Percentiles rank a stretch among this genome's conserved stretches.
phyloP scores from a whole-genome alignment of 352 stramenopile genomes.

The Phytopythium montanum region DNA sequence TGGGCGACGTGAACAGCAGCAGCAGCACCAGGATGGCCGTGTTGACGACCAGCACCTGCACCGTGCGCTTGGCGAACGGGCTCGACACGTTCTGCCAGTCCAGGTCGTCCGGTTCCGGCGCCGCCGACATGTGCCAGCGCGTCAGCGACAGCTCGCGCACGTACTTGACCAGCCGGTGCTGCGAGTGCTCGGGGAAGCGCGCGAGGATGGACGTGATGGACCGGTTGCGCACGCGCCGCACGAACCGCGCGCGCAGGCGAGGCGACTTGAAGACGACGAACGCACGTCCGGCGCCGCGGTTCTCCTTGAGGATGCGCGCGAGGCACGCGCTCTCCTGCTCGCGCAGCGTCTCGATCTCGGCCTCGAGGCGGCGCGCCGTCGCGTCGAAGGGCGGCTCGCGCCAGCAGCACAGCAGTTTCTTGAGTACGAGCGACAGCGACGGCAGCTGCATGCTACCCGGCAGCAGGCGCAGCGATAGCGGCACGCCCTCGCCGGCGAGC shows the following conservation, averaged over 20 bases:
- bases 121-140: slow-evolving; percentile 68
- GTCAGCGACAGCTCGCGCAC: slow-evolving; percentile 78
- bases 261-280: slow-evolving; percentile 84
- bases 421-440: slow-evolving; percentile 43
- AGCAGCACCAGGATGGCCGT: slow-evolving; percentile 71
- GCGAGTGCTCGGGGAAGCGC: slow-evolving; percentile 57
- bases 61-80: slow-evolving; percentile 75
- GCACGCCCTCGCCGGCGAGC: slow-evolving; percentile 33
- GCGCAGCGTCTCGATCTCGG: slow-evolving; percentile 53
- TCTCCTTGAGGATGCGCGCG: slow-evolving; percentile 53
- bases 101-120: slow-evolving; percentile 79
- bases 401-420: slow-evolving; percentile 38
- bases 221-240: slow-evolving; percentile 66
- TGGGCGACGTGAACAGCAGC: slow-evolving; percentile 78
- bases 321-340: slow-evolving; percentile 49
- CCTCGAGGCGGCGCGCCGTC: slow-evolving; percentile 27
- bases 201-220: slow-evolving; percentile 75
- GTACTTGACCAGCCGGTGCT: slow-evolving; percentile 62
- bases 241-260: slow-evolving; percentile 68
- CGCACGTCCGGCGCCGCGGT: slow-evolving; percentile 67
- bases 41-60: slow-evolving; percentile 70
- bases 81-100: slow-evolving; percentile 86
- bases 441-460: slow-evolving; percentile 72
- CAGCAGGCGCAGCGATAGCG: slow-evolving; percentile 64
- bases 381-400: slow-evolving; percentile 42